phyloP scores from a whole-genome alignment of 495 filamentous ascomycete genomes.

The Parathielavia hyrcaniae region DNA sequence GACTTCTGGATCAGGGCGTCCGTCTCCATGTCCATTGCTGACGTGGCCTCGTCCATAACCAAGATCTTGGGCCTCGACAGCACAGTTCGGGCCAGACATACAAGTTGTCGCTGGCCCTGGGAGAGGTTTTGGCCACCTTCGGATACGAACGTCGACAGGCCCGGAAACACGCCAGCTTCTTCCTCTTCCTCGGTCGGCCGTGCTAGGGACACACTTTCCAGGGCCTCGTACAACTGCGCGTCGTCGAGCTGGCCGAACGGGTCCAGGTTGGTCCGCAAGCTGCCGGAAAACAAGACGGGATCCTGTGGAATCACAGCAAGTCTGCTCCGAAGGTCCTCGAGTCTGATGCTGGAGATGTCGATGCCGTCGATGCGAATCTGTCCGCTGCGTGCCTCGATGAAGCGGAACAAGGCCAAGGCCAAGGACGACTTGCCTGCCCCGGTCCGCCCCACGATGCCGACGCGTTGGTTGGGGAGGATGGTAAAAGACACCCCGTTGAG shows the following conservation, averaged over 20 bases:
- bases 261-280: constrained; percentile 41
- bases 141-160: too few relatives aligned
- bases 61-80: too few relatives aligned
- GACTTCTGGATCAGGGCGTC: too few relatives aligned
- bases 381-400: constrained; percentile 33
- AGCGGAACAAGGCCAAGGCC: constrained; percentile 36
- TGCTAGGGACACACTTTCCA: too few relatives aligned
- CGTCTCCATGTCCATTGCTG: too few relatives aligned
- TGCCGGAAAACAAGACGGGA: constrained; percentile 40
- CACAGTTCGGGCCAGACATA: too few relatives aligned
- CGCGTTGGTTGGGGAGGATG: constrained; percentile 30
- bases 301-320: constrained; percentile 43
- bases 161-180: too few relatives aligned
- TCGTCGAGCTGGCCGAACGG: constrained; percentile 39
- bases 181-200: too few relatives aligned
- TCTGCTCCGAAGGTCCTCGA: constrained; percentile 33
- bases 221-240: too few relatives aligned
- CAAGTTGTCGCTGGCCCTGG: too few relatives aligned
- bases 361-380: constrained; percentile 40
- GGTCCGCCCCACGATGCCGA: constrained; percentile 45
- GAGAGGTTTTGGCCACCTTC: too few relatives aligned
- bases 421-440: constrained; percentile 42
- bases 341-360: constrained; percentile 32
- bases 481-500: constrained; percentile 34
- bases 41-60: too few relatives aligned